Evolutionary conservation across 768 basidiomycete species (phyloP).

Genomic region (Coprinopsis strossmayeri): DNA sequence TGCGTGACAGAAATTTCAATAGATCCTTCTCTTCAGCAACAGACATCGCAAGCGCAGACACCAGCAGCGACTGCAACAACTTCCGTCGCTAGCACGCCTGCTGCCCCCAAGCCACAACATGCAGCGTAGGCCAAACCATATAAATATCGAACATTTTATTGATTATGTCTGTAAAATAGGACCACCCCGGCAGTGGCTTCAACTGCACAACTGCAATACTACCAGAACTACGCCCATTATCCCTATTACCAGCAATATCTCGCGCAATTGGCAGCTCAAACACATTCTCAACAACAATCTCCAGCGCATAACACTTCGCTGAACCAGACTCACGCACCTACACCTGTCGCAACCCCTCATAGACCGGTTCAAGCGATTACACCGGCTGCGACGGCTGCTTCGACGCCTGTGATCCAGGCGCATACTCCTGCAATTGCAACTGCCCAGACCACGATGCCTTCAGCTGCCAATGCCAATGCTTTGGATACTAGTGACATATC

Average conservation of each 20-base stretch:
- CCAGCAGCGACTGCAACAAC: slow-evolving; percentile 15
- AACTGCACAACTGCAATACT: not conserved
- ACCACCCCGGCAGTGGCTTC: not conserved
- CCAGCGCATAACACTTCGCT: not conserved
- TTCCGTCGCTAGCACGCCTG: not conserved
- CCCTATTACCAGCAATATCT: slow-evolving; percentile 2
- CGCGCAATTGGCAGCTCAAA: not conserved
- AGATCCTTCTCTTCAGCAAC: slow-evolving; percentile 63
- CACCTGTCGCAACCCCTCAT: slow-evolving; percentile 5
- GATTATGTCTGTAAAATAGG: not conserved
- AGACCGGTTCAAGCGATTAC: not conserved
- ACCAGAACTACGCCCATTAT: slow-evolving; percentile 5
- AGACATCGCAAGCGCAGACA: slow-evolving; percentile 25
- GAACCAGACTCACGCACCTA: slow-evolving; percentile 1
- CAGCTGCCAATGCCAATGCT: slow-evolving; percentile 17
- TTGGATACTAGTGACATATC: slow-evolving; percentile 69
- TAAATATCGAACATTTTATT: not conserved
- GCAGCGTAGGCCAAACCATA: not conserved
- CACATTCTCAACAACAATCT: not conserved
- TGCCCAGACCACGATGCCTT: slow-evolving; percentile 14
- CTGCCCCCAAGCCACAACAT: not conserved
- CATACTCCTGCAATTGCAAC: slow-evolving; percentile 9
- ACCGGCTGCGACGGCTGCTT: slow-evolving; percentile 7
- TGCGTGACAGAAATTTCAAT: slow-evolving; percentile 48
- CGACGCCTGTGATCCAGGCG: slow-evolving; percentile 2